A percentile compares a stretch with the other conserved stretches of the same genome.
Conservation (phyloP, 108 stramenopile genomes). For the Skeletonema menzelii region DNA sequence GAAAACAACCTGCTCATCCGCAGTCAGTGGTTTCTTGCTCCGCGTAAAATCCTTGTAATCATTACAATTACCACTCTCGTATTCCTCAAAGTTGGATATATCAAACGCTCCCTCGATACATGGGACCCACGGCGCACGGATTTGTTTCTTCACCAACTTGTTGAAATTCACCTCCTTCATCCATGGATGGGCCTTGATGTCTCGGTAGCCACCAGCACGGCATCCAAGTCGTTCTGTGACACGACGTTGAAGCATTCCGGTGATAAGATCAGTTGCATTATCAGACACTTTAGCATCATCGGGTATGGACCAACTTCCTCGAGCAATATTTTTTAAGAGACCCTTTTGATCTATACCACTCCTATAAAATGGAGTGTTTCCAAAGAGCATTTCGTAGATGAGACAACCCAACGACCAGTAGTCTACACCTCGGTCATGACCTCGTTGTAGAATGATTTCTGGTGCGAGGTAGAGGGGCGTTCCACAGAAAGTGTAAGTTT, state of each 20-base stretch:
- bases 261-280: constrained; percentile 30
- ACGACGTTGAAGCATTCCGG: constrained; percentile 38
- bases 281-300: constrained; percentile 7
- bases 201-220: constrained; percentile 51
- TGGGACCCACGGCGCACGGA: constrained; percentile 81
- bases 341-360: constrained; percentile 59
- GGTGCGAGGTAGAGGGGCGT: constrained; percentile 80
- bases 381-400: constrained; percentile 81
- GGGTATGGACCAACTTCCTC: constrained; percentile 51
- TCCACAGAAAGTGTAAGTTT: constrained; percentile 74
- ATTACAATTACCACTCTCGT: constrained; percentile 17
- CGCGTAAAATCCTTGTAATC: neutral
- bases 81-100: constrained; percentile 86
- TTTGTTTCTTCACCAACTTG: constrained; percentile 48
- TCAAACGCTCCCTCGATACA: constrained; percentile 61
- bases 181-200: constrained; percentile 71
- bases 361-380: constrained; percentile 76
- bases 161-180: constrained; percentile 66
- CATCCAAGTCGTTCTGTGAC: constrained; percentile 44
- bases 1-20: constrained; percentile 42
- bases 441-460: constrained; percentile 60
- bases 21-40: constrained; percentile 30
- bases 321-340: constrained; percentile 68
- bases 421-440: constrained; percentile 96
- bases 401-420: constrained; percentile 88